phyloP scores from a whole-genome alignment of 2,329 filamentous ascomycete genomes.

The Beauveria varroae region DNA sequence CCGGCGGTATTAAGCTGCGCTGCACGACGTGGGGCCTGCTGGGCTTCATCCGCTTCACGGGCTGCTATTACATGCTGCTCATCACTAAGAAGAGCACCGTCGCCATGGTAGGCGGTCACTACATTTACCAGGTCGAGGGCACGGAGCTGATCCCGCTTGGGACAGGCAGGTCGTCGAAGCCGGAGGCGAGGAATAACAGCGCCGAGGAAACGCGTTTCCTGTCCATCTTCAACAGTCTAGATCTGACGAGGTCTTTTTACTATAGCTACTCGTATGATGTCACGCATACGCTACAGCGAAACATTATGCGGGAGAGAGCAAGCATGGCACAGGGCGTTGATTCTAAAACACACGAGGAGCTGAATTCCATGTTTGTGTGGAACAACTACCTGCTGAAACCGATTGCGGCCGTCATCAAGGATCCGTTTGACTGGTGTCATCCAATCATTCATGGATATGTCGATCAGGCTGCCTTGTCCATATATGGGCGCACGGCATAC shows the following conservation, averaged over 20 bases:
- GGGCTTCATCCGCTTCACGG: conserved; percentile 93
- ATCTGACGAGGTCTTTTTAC: conserved; percentile 87
- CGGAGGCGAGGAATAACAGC: conserved; percentile 60
- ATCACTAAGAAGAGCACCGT: conserved; percentile 95
- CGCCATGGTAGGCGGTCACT: conserved; percentile 92
- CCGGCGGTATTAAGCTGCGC: conserved; percentile 81
- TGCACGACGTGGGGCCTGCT: conserved; percentile 90
- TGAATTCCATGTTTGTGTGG: conserved; percentile 98
- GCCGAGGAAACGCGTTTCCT: conserved; percentile 86
- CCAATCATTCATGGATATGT: conserved; percentile 96
- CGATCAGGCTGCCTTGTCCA: conserved; percentile 72
- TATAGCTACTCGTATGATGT: conserved; percentile 98
- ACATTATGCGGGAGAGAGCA: conserved; percentile 73
- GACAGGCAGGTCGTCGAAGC: conserved; percentile 58
- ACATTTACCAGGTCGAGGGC: conserved; percentile 89
- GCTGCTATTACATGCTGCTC: conserved; percentile 92
- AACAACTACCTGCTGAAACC: conserved; percentile 84
- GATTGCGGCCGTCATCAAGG: conserved; percentile 59
- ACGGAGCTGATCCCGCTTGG: conserved; percentile 88
- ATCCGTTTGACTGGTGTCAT: conserved; percentile 91
- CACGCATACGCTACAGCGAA: conserved; percentile 84
- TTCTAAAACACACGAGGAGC: conserved; percentile 53
- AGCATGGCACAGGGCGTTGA: conserved; percentile 58
- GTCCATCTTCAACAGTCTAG: conserved; percentile 81
- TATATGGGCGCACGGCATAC: conserved; percentile 84